Evolutionary conservation across 2,329 filamentous ascomycete species (phyloP).

Genomic region (Penicillium sp.): DNA sequence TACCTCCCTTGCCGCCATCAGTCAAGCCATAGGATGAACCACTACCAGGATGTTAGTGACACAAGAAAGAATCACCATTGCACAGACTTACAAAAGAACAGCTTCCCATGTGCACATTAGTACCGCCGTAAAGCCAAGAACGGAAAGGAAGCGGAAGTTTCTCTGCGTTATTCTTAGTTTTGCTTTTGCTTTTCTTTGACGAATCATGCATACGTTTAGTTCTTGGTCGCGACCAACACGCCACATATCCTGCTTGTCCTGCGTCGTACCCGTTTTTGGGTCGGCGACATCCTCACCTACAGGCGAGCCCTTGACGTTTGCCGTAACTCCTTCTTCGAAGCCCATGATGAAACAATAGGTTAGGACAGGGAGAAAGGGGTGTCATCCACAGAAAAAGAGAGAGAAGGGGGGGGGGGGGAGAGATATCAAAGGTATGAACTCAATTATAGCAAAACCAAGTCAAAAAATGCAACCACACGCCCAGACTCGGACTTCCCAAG

Average conservation of each 20-base stretch:
- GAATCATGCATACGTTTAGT: conserved; percentile 23
- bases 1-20: conserved; percentile 55
- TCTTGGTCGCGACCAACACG: conserved; percentile 35
- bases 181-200: neutral
- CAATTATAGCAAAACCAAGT: neutral
- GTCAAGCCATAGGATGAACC: conserved; percentile 9
- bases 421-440: neutral
- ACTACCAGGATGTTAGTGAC: neutral
- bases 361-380: neutral
- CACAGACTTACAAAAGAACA: conserved; percentile 8
- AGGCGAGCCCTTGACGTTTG: conserved; percentile 16
- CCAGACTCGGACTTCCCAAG: neutral
- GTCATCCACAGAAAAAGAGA: neutral
- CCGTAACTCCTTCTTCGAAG: conserved; percentile 11
- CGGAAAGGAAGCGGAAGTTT: conserved; percentile 37
- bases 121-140: conserved; percentile 34
- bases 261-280: conserved; percentile 22
- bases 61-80: no score
- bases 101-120: conserved; percentile 38
- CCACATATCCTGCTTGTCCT: conserved; percentile 35
- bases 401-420: neutral
- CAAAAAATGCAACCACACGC: neutral
- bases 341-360: neutral
- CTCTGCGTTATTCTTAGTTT: conserved; percentile 19
- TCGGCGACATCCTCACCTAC: conserved; percentile 9